These are phyloP conservation scores for Scutellaria minor DNA, from an alignment of 257 asterid species.

Conservation along the genomic window DNA sequence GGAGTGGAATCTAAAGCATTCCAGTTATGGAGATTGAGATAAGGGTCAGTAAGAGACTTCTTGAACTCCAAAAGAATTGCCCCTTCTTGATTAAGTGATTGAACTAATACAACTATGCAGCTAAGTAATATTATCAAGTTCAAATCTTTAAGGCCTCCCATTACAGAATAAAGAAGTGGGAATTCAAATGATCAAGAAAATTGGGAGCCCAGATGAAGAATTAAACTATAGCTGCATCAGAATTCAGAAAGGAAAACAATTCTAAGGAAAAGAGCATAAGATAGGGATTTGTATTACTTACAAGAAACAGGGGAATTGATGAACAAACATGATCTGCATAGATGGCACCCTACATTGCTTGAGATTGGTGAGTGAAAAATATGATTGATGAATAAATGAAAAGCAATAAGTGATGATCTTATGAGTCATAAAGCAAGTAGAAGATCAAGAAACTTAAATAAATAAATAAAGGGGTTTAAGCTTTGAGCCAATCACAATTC, in stretches of 20 bases:
- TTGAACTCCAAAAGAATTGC: slow-evolving; percentile 67
- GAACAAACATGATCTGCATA: too few relatives aligned
- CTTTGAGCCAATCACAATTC: slow-evolving; percentile 37
- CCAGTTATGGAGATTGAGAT: slow-evolving; percentile 69
- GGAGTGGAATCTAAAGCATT: slow-evolving; percentile 54
- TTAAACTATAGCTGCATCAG: neutral
- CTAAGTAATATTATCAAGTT: slow-evolving; percentile 40
- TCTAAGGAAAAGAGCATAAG: slow-evolving; percentile 11
- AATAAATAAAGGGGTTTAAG: slow-evolving; percentile 25
- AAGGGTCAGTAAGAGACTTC: slow-evolving; percentile 56
- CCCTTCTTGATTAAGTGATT: slow-evolving; percentile 71
- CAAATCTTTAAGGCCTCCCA: slow-evolving; percentile 56
- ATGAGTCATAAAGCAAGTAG: neutral
- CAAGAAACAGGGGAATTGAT: slow-evolving; percentile 19
- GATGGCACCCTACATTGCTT: slow-evolving; percentile 33
- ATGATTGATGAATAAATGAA: neutral
- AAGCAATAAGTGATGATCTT: slow-evolving; percentile 30
- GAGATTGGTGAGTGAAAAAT: slow-evolving; percentile 21
- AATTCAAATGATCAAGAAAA: neutral
- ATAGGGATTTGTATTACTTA: slow-evolving; percentile 32
- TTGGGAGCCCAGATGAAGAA: neutral
- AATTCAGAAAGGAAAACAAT: neutral
- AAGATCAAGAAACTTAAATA: slow-evolving; percentile 31
- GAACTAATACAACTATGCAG: slow-evolving; percentile 48
- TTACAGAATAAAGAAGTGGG: slow-evolving; percentile 33